Base-by-base conservation (phyloP, 768 basidiomycete species). In the Mycena rosella region DNA sequence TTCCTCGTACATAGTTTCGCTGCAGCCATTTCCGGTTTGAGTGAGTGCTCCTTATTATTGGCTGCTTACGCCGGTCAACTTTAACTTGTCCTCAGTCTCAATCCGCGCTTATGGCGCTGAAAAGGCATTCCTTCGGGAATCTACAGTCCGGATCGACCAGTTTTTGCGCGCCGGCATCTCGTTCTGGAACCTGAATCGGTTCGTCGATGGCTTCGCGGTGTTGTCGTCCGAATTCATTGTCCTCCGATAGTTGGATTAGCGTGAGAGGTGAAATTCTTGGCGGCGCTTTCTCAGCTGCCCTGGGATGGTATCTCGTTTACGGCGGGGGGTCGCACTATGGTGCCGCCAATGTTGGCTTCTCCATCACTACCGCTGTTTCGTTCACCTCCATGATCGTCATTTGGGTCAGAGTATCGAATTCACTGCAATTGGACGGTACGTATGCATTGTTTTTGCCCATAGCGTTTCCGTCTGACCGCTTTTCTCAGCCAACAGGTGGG, bases 61-160 rank as follows among this genome's bases (percentile, higher is more conserved):
- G 0, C 2, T 17, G 15, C 5, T 3, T 40, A 40, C 20, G 18
- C 26, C 10, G 20, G 20, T 29, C n/a, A n/a, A n/a, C n/a, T n/a
- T 63, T 17, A 60, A 20, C 5, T 2, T 18, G 40, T 30, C 5
- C 9, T 18, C 34, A 69, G 68, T 53, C 9, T 69, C 68, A 85
- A 87, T 89, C 42, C 80, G 88, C 11, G 88, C 88, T 1, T 90
- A 87, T 67, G 84, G 85, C 18, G 86, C 87, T 13, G 81, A 88
- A 69, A 77, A 79, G 5, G 72, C 78, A 7, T 86, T 80, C 74
- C 82, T 74, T 62, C 55, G 34, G 60, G 82, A 87, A 68, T 83
- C 86, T 7, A 72, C 84, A 53, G 68, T 73, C 32, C 79, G 85
- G 5, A 84, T 88, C 24, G 83, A 89, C 70, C 78, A 77, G 40